Conservation (phyloP, 202 grass and related monocot species). For the Saccharum hybrid region DNA sequence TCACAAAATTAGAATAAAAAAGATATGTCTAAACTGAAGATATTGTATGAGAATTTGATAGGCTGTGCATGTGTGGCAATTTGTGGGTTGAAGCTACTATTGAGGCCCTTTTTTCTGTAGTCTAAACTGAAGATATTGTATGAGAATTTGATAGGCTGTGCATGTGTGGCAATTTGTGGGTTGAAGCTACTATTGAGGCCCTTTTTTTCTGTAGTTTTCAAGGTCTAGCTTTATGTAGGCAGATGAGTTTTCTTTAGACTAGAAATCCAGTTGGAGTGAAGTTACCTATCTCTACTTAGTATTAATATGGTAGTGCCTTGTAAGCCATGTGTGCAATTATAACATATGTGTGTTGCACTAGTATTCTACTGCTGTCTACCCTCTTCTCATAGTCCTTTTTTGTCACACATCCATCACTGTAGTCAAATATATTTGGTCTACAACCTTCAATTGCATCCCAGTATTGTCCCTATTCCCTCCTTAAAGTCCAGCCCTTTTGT, state of each 20-base stretch:
- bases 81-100: no score
- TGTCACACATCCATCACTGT: neutral
- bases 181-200: neutral
- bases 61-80: no score
- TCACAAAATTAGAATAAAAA: neutral
- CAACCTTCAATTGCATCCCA: neutral
- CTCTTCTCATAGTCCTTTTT: slow-evolving; percentile 12
- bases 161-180: no score
- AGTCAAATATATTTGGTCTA: neutral
- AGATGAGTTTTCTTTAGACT: neutral
- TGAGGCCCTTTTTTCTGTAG: no score
- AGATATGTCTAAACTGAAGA: slow-evolving; percentile 3
- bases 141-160: no score
- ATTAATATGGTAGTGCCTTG: neutral
- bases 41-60: no score
- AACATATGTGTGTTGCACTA: neutral
- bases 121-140: no score
- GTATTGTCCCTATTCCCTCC: neutral
- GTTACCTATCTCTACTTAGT: neutral
- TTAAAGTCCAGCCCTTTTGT: neutral
- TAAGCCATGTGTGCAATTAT: neutral
- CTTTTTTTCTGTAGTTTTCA: neutral
- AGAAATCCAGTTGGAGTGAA: neutral
- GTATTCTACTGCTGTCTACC: neutral
- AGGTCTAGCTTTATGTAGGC: neutral